Evolutionary conservation across 345 rosid species (phyloP).

Genomic region (Moricandia moricandioides): DNA sequence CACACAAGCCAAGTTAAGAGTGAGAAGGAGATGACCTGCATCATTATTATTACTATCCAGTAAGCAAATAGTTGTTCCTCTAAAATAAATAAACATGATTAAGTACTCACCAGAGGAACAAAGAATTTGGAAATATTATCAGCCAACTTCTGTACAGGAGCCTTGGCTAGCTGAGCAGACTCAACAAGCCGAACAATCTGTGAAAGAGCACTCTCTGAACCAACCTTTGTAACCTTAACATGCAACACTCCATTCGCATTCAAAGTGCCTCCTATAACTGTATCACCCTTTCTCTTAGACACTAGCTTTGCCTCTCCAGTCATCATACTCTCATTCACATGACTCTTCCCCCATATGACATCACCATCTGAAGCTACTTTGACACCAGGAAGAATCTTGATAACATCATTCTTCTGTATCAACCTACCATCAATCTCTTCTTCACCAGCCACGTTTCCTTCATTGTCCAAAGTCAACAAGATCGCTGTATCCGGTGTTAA

Average conservation of each 20-base stretch:
- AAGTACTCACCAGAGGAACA: slow-evolving; percentile 69
- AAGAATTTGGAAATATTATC: slow-evolving; percentile 81
- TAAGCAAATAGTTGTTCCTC: no score
- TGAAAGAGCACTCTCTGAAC: slow-evolving; percentile 89
- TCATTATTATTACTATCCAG: background rate
- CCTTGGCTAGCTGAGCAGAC: slow-evolving; percentile 95
- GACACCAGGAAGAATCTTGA: slow-evolving; percentile 67
- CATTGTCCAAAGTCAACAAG: slow-evolving; percentile 52
- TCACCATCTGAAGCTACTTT: slow-evolving; percentile 72
- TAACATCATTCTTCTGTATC: slow-evolving; percentile 78
- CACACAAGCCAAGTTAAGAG: slow-evolving; percentile 88
- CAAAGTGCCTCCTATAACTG: slow-evolving; percentile 87
- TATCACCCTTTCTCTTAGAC: slow-evolving; percentile 73
- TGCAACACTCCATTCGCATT: slow-evolving; percentile 89
- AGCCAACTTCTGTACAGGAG: slow-evolving; percentile 93
- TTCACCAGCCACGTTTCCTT: slow-evolving; percentile 58
- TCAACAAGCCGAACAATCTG: slow-evolving; percentile 93
- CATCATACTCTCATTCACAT: slow-evolving; percentile 77
- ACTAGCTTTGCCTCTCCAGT: slow-evolving; percentile 73
- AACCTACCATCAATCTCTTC: slow-evolving; percentile 81
- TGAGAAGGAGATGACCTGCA: slow-evolving; percentile 74
- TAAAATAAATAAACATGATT: no score
- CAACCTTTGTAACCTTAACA: slow-evolving; percentile 75
- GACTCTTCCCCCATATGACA: slow-evolving; percentile 70
- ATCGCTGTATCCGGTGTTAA: slow-evolving; percentile 72